Evolutionary conservation across 2,329 filamentous ascomycete species (phyloP).

Genomic region (Tolypocladium inflatum): DNA sequence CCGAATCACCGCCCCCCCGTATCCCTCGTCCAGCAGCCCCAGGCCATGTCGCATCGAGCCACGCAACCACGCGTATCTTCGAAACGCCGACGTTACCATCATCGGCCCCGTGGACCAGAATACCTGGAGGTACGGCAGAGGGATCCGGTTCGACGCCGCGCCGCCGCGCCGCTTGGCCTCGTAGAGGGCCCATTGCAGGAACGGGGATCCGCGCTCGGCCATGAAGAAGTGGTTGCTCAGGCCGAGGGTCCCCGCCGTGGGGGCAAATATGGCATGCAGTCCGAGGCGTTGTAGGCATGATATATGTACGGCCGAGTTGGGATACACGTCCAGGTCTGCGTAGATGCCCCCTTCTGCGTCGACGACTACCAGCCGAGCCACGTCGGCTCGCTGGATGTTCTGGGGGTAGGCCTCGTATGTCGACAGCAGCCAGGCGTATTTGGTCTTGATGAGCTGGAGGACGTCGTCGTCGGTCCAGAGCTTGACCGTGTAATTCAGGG

Average conservation of each 20-base stretch:
- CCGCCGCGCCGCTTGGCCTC: conserved; percentile 12
- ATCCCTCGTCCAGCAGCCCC: conserved; percentile 8
- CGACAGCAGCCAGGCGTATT: conserved; percentile 11
- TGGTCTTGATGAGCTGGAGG: conserved; percentile 6
- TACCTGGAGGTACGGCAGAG: conserved; percentile 13
- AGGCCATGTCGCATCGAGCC: conserved; percentile 2
- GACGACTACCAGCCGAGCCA: conserved; percentile 11
- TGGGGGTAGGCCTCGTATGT: conserved; percentile 12
- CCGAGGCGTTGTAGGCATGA: conserved; percentile 9
- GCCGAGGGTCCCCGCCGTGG: conserved; percentile 5
- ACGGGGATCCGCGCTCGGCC: conserved; percentile 7
- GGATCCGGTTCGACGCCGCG: conserved; percentile 3
- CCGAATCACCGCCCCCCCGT: conserved; percentile 2
- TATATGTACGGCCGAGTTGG: conserved; percentile 4
- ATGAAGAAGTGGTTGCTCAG: conserved; percentile 17
- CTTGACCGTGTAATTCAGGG: conserved; percentile 11
- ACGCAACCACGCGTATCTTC: conserved; percentile 8
- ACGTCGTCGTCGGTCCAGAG: conserved; percentile 14
- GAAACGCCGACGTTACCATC: conserved; percentile 12
- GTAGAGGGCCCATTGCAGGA: conserved; percentile 10
- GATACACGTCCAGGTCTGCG: conserved; percentile 14
- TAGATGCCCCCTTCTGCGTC: conserved; percentile 13
- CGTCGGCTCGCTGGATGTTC: conserved; percentile 13
- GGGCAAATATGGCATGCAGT: conserved; percentile 8
- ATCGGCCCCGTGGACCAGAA: conserved; percentile 16